Evolutionary conservation across 305 asterid genomes (phyloP), one percentile per base, ranked within the genome.

Genomic region (Euphrasia arctica): DNA sequence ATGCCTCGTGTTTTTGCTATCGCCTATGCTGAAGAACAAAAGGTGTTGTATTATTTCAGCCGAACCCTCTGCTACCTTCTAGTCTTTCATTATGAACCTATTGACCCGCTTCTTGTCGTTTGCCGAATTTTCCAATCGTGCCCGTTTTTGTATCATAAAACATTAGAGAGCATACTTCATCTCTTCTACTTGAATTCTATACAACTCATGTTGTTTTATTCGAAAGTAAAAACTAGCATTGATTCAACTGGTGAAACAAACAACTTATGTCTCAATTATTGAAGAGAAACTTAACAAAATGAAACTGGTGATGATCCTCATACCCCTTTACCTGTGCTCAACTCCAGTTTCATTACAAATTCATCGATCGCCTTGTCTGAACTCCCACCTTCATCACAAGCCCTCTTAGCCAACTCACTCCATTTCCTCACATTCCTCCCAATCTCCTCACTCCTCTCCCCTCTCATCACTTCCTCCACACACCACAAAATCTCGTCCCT

Each of bases 371-470:
- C 11, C 50, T 32, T 75, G 34, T 87, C 92, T 0, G 90, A 79
- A 70, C 83, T 81, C 4, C 95, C 95, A 14, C 83, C 82, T 79
- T 77, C 82, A 71, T 78, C 75, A 51, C 69, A 48, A 22, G 93
- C 82, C 18, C 31, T 71, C 64, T 47, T 76, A 11, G 91, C 87
- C 77, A 78, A n/a, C 9, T 78, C 78, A 43, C 68, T 82, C 88
- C 78, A 83, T 57, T 72, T 77, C 31, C 51, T 54, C 0, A 77
- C 86, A 77, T 86, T 86, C 27, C 48, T 67, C 70, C 78, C 70
- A 22, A 83, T 68, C 65, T 71, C 74, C 58, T 48, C 60, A 45
- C 88, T 47, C 51, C 15, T 45, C n/a, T 45, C 51, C 51, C 51
- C 74, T 41, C 61, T 76, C 89, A 78, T 79, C 65, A 83, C 87